These are phyloP conservation scores for Rhodotorula sp. DNA, from an alignment of 1,284 basidiomycete species.

Conservation along the genomic window DNA sequence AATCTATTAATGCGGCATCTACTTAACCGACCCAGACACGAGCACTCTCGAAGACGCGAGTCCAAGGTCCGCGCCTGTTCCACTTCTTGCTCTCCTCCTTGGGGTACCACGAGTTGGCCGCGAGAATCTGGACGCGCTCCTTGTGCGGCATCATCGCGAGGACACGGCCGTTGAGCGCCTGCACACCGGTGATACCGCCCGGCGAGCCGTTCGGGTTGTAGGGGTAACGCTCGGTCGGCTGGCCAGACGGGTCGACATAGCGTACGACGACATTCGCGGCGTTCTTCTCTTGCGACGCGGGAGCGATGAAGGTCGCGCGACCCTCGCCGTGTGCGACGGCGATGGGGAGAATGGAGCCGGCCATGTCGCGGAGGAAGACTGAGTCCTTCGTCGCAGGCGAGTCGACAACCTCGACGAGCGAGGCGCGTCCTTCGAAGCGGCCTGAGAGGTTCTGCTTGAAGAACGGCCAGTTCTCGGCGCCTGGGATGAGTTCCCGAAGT, in stretches of 20 bases:
- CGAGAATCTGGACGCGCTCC: conserved; percentile 47
- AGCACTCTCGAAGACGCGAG: conserved; percentile 90
- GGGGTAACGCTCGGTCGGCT: conserved; percentile 74
- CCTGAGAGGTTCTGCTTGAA: conserved; percentile 87
- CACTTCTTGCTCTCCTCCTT: conserved; percentile 58
- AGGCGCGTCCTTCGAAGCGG: conserved; percentile 85
- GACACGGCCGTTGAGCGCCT: conserved; percentile 80
- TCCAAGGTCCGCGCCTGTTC: conserved; percentile 86
- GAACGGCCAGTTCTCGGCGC: conserved; percentile 78
- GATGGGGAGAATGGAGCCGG: conserved; percentile 79
- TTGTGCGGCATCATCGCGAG: conserved; percentile 83
- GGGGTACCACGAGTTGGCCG: conserved; percentile 58
- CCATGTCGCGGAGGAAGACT: conserved; percentile 87
- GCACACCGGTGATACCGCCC: conserved; percentile 81
- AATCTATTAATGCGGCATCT: too few species aligned
- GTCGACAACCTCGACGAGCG: conserved; percentile 69
- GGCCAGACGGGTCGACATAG: conserved; percentile 67
- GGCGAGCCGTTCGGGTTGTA: conserved; percentile 92
- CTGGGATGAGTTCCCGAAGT: conserved; percentile 81
- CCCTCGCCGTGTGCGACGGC: conserved; percentile 97
- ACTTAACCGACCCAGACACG: conserved; percentile 50
- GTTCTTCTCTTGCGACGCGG: conserved; percentile 1
- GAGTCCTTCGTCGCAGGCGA: conserved; percentile 55
- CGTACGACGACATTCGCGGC: conserved; percentile 64
- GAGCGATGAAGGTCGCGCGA: conserved; percentile 64